These are phyloP conservation scores for Themeda triandra DNA, from an alignment of 176 grass and related monocot species.

Conservation along the genomic window DNA sequence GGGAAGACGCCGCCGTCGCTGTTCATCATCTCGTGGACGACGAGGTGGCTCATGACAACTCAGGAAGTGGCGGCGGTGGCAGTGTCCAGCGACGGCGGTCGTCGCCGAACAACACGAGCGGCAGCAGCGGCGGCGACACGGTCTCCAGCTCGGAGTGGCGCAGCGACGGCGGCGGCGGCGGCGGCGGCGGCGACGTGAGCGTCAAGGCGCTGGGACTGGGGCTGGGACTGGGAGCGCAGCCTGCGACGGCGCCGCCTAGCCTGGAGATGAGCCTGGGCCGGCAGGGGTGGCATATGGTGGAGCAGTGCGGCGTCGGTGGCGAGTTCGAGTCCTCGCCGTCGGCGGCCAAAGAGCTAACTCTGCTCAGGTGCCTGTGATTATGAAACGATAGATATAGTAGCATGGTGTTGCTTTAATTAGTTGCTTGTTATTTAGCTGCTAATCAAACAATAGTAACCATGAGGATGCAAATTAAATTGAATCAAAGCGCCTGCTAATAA, in stretches of 20 bases:
- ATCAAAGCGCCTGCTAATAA: no score
- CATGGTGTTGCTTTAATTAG: neutral
- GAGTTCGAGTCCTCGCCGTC: neutral
- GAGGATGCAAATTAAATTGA: no score
- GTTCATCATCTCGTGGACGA: neutral
- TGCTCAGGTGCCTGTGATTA: slow-evolving; percentile 43
- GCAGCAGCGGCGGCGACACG: slow-evolving; percentile 13
- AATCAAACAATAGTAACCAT: no score
- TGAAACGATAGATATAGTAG: slow-evolving; percentile 1
- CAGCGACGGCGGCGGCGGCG: neutral
- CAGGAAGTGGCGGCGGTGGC: neutral
- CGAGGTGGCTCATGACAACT: neutral
- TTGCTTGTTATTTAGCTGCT: no score
- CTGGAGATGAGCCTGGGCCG: slow-evolving; percentile 53
- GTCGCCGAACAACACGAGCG: slow-evolving; percentile 17
- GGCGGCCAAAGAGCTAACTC: slow-evolving; percentile 28
- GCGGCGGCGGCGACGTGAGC: no score
- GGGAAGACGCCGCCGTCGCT: neutral
- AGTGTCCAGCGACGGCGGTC: neutral
- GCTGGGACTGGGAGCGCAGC: no score
- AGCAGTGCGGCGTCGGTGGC: neutral
- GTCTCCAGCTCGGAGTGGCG: slow-evolving; percentile 21
- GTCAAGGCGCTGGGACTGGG: neutral
- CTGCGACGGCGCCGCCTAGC: slow-evolving; percentile 6
- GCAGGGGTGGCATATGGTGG: slow-evolving; percentile 49